Evolutionary conservation across 2,329 filamentous ascomycete species (phyloP), one percentile per base, ranked within the genome.

Genomic region (Laburnicola sp.): DNA sequence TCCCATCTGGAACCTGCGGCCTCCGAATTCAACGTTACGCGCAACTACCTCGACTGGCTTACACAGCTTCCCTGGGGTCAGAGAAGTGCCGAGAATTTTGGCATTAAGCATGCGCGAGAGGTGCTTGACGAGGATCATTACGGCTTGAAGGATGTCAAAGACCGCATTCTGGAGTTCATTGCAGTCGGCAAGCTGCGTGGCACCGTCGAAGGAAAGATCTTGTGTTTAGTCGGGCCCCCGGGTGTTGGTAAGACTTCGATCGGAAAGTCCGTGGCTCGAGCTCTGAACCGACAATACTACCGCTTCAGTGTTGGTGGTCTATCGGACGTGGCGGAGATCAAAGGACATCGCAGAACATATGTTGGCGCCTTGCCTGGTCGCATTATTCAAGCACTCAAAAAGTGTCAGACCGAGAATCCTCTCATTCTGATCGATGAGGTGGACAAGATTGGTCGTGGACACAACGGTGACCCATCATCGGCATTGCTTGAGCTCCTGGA

Each of bases 171-270:
- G 6, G 94, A 99, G 71, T 99, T 99, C 68, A 99, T 99, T 63
- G 94, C 94, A 0, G 94, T 99, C 4, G 94, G 94, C 31, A 99
- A 99, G 76, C 85, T 99, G 26, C 87, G 94, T 41, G 94, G 95
- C 35, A 97, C 93, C 0, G 94, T 99, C 0, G 94, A 99, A 74
- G 94, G 94, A 71, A 99, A 99, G 77, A 99, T 99, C 47, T 79
- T 99, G 34, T 99, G 94, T 75, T 93, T 99, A 69, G 95, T 99
- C 49, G 94, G 94, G 0, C 94, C 94, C 45, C 94, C 94, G 16
- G 94, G 94, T 78, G 94, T 99, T 25, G 94, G 94, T 65, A 99
- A 99, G 80, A 99, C 94, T 2, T 97, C 92, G 73, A 99, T 99
- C 61, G 94, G 94, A 70, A 99, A 99, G 74, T 97, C 92, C 0